phyloP scores from a whole-genome alignment of 371 early-diverging fungal genomes.

The Funneliformis caledonium region DNA sequence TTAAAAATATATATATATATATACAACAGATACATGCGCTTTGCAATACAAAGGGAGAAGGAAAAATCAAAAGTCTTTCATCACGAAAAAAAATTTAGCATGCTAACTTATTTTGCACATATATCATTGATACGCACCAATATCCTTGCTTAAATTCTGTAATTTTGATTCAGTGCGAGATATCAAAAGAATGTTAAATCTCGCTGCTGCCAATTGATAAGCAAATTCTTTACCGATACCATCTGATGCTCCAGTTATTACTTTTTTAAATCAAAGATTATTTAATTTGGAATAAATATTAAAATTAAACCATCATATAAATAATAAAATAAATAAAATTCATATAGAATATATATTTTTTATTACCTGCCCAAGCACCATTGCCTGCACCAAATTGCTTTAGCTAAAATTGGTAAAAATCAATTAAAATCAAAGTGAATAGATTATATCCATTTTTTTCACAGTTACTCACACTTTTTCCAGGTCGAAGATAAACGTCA shows the following conservation, averaged over 20 bases:
- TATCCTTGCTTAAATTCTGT: slow-evolving; percentile 73
- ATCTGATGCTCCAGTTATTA: slow-evolving; percentile 98
- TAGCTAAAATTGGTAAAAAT: slow-evolving; percentile 52
- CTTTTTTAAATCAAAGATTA: slow-evolving; percentile 47
- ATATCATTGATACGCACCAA: slow-evolving; percentile 52
- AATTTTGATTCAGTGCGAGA: slow-evolving; percentile 90
- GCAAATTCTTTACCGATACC: slow-evolving; percentile 98
- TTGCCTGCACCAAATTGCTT: slow-evolving; percentile 81
- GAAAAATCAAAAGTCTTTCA: neutral
- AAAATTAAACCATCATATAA: neutral
- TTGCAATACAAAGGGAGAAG: neutral
- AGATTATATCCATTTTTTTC: neutral
- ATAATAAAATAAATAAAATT: too few relatives aligned
- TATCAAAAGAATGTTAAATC: slow-evolving; percentile 88
- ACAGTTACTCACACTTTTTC: slow-evolving; percentile 31
- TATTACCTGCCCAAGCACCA: slow-evolving; percentile 86
- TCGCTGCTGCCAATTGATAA: slow-evolving; percentile 81
- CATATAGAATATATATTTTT: neutral
- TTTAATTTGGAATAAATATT: neutral
- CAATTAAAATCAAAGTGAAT: neutral
- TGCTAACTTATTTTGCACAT: too few relatives aligned
- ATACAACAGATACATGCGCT: neutral
- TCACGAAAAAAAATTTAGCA: too few relatives aligned
- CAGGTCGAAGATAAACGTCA: slow-evolving; percentile 28
- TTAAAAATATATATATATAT: neutral